Conservation (phyloP, 23 red algal species). For the Agarophyton chilense region DNA sequence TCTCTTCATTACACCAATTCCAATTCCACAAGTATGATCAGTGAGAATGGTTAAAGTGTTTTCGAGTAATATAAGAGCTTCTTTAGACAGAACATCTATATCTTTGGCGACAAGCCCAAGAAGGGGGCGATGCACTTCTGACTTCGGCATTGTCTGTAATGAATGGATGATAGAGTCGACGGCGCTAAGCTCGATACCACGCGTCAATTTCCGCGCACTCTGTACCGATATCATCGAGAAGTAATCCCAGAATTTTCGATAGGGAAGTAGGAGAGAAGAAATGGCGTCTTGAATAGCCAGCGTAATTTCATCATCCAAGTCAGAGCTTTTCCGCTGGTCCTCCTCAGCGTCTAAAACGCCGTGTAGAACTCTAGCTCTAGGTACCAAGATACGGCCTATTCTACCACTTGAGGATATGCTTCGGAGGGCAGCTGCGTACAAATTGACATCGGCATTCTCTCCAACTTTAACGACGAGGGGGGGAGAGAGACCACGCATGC, state of each 20-base stretch:
- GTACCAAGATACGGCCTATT: slow-evolving; percentile 1
- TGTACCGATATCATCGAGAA: slow-evolving; percentile 13
- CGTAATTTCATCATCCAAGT: neutral
- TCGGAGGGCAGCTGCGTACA: slow-evolving; percentile 6
- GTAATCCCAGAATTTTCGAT: slow-evolving; percentile 53
- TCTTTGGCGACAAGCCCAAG: slow-evolving; percentile 46
- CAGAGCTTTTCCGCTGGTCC: neutral
- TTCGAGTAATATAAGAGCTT: slow-evolving; percentile 29
- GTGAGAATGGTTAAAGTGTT: slow-evolving; percentile 1
- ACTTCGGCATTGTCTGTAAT: neutral
- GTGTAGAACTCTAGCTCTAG: neutral
- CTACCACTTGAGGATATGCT: neutral
- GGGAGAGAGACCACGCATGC: slow-evolving; percentile 13
- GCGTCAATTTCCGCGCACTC: slow-evolving; percentile 9
- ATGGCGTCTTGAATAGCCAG: slow-evolving; percentile 44
- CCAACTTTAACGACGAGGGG: slow-evolving; percentile 12
- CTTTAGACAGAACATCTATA: slow-evolving; percentile 29
- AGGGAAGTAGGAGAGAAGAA: slow-evolving; percentile 42
- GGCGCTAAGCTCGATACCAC: neutral
- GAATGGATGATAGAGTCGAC: neutral
- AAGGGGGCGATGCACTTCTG: neutral
- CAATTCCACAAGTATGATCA: slow-evolving; percentile 41
- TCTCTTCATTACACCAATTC: slow-evolving; percentile 47
- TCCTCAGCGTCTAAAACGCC: neutral
- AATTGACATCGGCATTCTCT: slow-evolving; percentile 3